Percentiles rank a stretch among this genome's conserved stretches.
These are phyloP conservation scores for Yamadazyma nakazawae DNA, from an alignment of 805 yeast genomes.

Conservation along the genomic window DNA sequence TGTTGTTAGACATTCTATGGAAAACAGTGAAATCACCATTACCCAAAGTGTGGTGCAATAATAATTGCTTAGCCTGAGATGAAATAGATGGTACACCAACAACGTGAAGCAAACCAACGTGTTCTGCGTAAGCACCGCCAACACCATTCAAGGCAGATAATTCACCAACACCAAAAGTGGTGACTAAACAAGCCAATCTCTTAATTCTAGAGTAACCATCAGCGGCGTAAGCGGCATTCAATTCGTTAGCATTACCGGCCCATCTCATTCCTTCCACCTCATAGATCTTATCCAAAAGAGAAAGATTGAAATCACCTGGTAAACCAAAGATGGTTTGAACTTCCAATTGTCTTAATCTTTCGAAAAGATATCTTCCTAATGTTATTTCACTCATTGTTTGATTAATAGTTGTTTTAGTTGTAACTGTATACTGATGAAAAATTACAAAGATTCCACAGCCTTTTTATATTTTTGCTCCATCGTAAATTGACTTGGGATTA, in stretches of 20 bases:
- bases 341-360: constrained; percentile 36
- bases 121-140: constrained; percentile 42
- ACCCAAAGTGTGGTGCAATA: constrained; percentile 43
- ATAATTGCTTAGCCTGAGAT: constrained; percentile 40
- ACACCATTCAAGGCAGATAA: constrained; percentile 37
- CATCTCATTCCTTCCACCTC: constrained; percentile 39
- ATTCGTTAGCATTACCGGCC: constrained; percentile 45
- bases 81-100: constrained; percentile 39
- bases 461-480: background rate
- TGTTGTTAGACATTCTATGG: constrained; percentile 39
- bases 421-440: background rate
- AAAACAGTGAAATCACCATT: constrained; percentile 42
- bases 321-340: constrained; percentile 39
- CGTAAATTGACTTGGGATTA: background rate
- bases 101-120: constrained; percentile 38
- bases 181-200: constrained; percentile 34
- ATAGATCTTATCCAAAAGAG: constrained; percentile 37
- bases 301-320: constrained; percentile 40
- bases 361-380: constrained; percentile 39
- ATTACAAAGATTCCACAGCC: background rate
- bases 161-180: constrained; percentile 44
- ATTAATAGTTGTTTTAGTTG: background rate
- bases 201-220: constrained; percentile 42
- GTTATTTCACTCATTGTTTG: constrained; percentile 30
- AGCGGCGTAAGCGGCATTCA: constrained; percentile 43